These are phyloP conservation scores for Endotrypanum monterogeii DNA, from an alignment of 208 protist genomes.

Conservation along the genomic window DNA sequence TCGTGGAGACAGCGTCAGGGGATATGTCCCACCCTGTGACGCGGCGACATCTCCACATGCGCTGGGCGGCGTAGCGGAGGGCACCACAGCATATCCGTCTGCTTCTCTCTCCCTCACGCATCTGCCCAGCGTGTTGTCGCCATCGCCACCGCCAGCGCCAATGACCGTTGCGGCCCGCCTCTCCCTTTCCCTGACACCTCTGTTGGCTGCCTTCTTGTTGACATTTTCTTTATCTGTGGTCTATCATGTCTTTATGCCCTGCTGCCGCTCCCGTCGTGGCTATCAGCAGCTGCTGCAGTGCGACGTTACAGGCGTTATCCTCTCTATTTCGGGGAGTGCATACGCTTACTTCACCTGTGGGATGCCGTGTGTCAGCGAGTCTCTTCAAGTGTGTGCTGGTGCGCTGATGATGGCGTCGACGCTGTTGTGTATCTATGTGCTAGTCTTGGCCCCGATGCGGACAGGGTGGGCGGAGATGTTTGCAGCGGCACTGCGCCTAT, in stretches of 20 bases:
- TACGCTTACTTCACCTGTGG: constrained; percentile 48
- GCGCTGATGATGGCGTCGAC: constrained; percentile 21
- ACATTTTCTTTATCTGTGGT: constrained; percentile 55
- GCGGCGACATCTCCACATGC: neutral
- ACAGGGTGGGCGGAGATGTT: constrained; percentile 1
- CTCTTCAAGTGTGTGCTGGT: neutral
- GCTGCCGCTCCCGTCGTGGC: constrained; percentile 30
- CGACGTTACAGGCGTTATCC: constrained; percentile 50
- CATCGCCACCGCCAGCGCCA: neutral
- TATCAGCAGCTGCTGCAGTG: constrained; percentile 67
- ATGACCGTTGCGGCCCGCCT: constrained; percentile 17
- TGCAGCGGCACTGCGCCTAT: neutral
- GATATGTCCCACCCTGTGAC: neutral
- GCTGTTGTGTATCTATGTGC: constrained; percentile 29
- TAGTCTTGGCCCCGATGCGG: constrained; percentile 37
- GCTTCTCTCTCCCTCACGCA: neutral
- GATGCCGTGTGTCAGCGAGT: constrained; percentile 33
- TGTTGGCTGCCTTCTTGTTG: constrained; percentile 29
- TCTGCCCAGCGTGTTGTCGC: neutral
- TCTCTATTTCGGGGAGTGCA: constrained; percentile 47
- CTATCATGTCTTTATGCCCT: constrained; percentile 76
- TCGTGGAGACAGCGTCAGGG: neutral
- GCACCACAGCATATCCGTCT: neutral
- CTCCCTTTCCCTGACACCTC: constrained; percentile 15
- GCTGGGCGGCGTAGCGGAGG: neutral